Percentiles rank a stretch among this genome's conserved stretches.
phyloP scores from a whole-genome alignment of 495 filamentous ascomycete species.

The Astrocystis sublimbata region DNA sequence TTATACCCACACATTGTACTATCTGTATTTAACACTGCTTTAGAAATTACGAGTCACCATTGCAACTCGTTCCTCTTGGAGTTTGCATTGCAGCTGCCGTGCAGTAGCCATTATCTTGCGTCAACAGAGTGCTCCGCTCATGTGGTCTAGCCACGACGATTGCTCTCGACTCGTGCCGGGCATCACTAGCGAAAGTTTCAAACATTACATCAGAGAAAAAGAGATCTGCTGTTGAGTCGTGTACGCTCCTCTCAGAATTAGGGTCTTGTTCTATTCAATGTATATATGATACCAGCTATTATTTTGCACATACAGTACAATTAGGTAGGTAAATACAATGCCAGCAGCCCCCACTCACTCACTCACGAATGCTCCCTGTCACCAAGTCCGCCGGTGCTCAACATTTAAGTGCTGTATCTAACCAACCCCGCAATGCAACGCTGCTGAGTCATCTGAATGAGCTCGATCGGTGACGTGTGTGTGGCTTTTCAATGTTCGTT shows the following conservation, averaged over 20 bases:
- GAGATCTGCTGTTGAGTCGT: not conserved
- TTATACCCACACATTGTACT: constrained; percentile 9
- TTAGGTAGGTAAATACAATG: too few species aligned
- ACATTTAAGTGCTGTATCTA: too few species aligned
- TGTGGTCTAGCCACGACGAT: not conserved
- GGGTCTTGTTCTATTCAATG: not conserved
- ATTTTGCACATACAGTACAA: not conserved
- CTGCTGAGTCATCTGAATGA: not conserved
- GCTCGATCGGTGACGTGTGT: not conserved
- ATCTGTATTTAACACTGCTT: constrained; percentile 8
- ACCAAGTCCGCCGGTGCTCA: not conserved
- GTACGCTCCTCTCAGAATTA: not conserved
- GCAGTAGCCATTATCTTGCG: not conserved
- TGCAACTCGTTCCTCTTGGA: not conserved
- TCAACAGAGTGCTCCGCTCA: not conserved
- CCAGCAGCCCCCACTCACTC: too few species aligned
- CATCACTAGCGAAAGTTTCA: too few species aligned
- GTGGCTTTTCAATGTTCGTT: constrained; percentile 33
- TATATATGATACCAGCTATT: not conserved
- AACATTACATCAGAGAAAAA: not conserved
- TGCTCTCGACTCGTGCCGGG: too few species aligned
- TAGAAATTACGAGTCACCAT: not conserved
- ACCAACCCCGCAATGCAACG: not conserved
- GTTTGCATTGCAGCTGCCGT: not conserved
- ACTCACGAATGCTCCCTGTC: not conserved